Conservation (phyloP, 2,329 filamentous ascomycete species). For the Pseudogymnoascus sp. region DNA sequence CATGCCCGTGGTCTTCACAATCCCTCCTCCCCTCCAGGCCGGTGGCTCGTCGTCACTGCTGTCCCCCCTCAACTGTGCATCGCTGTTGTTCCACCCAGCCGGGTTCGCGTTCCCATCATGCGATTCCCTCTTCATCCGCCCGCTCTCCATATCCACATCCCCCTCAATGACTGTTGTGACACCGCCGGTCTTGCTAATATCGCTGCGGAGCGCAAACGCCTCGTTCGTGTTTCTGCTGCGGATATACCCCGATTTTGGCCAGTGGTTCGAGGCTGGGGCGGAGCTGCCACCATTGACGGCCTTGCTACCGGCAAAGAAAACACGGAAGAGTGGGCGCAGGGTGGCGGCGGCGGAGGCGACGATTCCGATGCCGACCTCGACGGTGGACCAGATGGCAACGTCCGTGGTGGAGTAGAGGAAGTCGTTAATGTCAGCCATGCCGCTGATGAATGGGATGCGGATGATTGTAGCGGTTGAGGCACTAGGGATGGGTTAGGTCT, state of each 20-base stretch:
- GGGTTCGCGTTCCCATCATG: background rate
- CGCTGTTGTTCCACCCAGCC: background rate
- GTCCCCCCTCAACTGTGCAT: background rate
- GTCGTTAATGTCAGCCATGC: conserved; percentile 30
- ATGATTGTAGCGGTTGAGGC: conserved; percentile 36
- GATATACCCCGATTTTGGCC: conserved; percentile 5
- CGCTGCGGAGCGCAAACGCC: background rate
- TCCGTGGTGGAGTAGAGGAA: conserved; percentile 32
- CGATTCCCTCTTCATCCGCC: background rate
- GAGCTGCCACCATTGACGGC: background rate
- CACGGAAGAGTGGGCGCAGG: conserved; percentile 34
- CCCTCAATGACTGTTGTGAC: conserved; percentile 1
- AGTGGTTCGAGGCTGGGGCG: background rate
- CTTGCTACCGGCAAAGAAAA: conserved; percentile 17
- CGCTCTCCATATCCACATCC: background rate
- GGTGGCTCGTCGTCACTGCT: background rate
- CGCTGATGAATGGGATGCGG: conserved; percentile 34
- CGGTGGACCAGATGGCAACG: conserved; percentile 40
- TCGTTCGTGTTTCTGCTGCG: background rate
- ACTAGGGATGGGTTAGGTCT: conserved; percentile 18
- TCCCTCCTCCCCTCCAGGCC: background rate
- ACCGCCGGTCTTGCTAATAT: background rate
- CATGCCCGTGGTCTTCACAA: conserved; percentile 4
- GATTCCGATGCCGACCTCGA: conserved; percentile 40
- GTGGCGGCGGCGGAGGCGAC: conserved; percentile 40